Conservation (phyloP, 805 yeast genomes). For the Myxozyma geophila region DNA sequence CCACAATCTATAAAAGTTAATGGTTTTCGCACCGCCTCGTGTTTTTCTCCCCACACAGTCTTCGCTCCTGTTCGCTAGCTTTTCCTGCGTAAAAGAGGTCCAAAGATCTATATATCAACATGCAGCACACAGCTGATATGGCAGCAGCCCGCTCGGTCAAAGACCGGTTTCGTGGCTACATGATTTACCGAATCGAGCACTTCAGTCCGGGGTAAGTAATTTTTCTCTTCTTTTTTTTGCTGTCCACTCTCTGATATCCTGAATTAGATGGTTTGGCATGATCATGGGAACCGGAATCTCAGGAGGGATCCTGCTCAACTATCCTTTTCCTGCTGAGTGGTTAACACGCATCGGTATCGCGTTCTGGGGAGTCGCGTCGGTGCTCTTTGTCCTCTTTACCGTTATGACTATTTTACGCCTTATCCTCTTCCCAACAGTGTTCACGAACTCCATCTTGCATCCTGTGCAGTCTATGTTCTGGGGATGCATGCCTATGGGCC, state of each 20-base stretch:
- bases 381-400: slow-evolving; percentile 50
- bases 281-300: slow-evolving; percentile 89
- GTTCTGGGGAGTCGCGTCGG: slow-evolving; percentile 63
- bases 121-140: background rate
- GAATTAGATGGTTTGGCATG: slow-evolving; percentile 60
- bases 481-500: slow-evolving; percentile 85
- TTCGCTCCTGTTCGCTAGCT: background rate
- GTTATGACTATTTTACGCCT: slow-evolving; percentile 52
- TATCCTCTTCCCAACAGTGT: slow-evolving; percentile 45
- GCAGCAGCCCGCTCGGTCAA: background rate
- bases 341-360: slow-evolving; percentile 59
- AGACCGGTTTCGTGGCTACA: background rate
- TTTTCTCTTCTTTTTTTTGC: background rate
- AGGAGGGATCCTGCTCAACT: slow-evolving; percentile 61
- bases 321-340: slow-evolving; percentile 70
- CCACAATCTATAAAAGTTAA: slow-evolving; percentile 7
- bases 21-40: slow-evolving; percentile 19
- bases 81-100: too few relatives aligned
- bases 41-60: background rate
- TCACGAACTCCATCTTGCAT: slow-evolving; percentile 46
- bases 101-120: background rate
- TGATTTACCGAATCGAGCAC: slow-evolving; percentile 36
- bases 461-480: slow-evolving; percentile 62
- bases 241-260: background rate
- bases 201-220: slow-evolving; percentile 39